Conservation (phyloP, 1,284 basidiomycete species). For the Cryptococcus deneoformans region DNA sequence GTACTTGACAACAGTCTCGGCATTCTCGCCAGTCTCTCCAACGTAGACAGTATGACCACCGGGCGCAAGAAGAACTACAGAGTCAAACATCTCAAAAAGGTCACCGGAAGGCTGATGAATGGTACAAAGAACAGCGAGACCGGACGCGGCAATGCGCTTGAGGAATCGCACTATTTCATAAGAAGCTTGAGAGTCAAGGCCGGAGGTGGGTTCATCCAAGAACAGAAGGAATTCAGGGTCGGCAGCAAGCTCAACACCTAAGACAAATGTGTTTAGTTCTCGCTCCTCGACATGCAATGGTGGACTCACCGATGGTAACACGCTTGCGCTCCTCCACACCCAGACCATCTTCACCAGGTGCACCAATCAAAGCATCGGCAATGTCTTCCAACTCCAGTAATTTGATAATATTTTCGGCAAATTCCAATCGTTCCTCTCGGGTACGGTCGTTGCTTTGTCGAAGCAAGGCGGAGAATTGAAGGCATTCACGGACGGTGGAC, state of each 20-base stretch:
- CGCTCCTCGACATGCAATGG: too few species aligned
- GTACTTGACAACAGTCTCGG: conserved; percentile 55
- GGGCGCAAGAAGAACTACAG: conserved; percentile 54
- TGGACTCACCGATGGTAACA: conserved; percentile 53
- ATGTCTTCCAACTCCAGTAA: conserved; percentile 55
- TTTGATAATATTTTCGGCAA: conserved; percentile 56
- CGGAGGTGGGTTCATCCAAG: conserved; percentile 57
- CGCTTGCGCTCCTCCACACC: conserved; percentile 54
- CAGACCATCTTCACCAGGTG: conserved; percentile 54
- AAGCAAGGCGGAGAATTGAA: conserved; percentile 59
- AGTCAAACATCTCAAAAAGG: conserved; percentile 57
- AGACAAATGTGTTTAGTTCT: too few species aligned
- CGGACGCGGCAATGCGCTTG: conserved; percentile 61
- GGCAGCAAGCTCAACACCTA: conserved; percentile 57
- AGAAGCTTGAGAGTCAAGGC: conserved; percentile 59
- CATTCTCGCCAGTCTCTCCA: conserved; percentile 57
- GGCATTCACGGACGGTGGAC: conserved; percentile 61
- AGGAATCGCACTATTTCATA: conserved; percentile 55
- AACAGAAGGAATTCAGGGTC: conserved; percentile 59
- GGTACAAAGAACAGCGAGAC: conserved; percentile 56
- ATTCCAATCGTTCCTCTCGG: conserved; percentile 55
- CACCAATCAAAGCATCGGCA: conserved; percentile 53
- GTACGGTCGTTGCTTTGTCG: conserved; percentile 55
- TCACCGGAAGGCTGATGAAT: conserved; percentile 54
- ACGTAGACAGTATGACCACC: conserved; percentile 41